These are phyloP conservation scores for Lactuca saligna DNA, from an alignment of 129 eudicot species.

Conservation along the genomic window DNA sequence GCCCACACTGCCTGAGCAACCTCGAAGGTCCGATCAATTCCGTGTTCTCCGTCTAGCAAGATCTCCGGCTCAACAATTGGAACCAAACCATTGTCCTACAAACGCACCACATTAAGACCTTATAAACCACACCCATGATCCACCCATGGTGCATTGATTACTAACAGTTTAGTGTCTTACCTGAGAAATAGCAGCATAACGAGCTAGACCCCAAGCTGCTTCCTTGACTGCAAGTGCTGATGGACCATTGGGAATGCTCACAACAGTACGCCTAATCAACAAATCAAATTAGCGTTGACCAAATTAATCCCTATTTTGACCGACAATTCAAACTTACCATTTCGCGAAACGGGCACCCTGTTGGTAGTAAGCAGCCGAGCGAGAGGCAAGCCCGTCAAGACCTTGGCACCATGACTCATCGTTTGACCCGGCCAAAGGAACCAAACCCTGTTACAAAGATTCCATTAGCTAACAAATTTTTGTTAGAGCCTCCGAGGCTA, in stretches of 20 bases:
- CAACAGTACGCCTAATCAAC: constrained; percentile 73
- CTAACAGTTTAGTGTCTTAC: constrained; percentile 23
- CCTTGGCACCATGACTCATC: constrained; percentile 94
- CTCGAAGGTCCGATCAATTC: constrained; percentile 63
- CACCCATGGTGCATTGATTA: constrained; percentile 1
- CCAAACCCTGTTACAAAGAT: constrained; percentile 57
- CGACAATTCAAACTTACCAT: constrained; percentile 40
- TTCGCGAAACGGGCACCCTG: constrained; percentile 86
- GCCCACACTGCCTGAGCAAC: constrained; percentile 78
- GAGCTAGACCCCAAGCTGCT: constrained; percentile 93
- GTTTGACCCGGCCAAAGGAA: constrained; percentile 79
- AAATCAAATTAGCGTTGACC: constrained; percentile 9
- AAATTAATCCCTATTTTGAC: background rate
- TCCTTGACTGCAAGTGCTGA: constrained; percentile 87
- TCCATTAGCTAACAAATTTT: background rate
- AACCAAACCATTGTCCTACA: constrained; percentile 79
- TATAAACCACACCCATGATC: constrained; percentile 10
- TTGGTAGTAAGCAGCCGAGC: constrained; percentile 85
- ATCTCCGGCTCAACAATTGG: constrained; percentile 80
- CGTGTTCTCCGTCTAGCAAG: constrained; percentile 70
- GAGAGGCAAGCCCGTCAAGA: constrained; percentile 90
- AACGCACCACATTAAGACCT: constrained; percentile 7
- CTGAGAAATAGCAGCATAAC: constrained; percentile 89
- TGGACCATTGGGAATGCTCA: constrained; percentile 91
- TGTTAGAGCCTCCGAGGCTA: no score